Percentiles rank a stretch among this genome's conserved stretches.
phyloP scores from a whole-genome alignment of 306 rosid genomes.

The Begonia loranthoides region DNA sequence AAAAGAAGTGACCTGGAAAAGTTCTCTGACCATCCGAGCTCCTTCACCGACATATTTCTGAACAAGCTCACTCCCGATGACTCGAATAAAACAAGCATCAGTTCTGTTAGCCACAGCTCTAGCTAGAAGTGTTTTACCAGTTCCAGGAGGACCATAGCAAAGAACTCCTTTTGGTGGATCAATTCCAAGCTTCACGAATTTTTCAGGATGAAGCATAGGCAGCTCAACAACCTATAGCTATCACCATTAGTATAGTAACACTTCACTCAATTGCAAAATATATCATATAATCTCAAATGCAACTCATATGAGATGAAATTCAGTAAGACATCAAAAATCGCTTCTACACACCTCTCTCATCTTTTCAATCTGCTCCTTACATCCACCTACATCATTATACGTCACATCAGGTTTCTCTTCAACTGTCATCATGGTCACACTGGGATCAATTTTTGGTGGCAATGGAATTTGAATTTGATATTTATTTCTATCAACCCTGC shows the following conservation, averaged over 20 bases:
- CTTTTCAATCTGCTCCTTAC: constrained; percentile 96
- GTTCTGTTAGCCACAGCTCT: constrained; percentile 99
- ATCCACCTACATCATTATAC: constrained; percentile 97
- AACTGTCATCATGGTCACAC: constrained; percentile 99
- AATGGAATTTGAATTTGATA: constrained; percentile 98
- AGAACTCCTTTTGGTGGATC: constrained; percentile 99
- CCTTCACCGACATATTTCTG: constrained; percentile 99
- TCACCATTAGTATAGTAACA: constrained; percentile 9
- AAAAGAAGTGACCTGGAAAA: constrained; percentile 55
- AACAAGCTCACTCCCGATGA: constrained; percentile 97
- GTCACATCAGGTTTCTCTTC: constrained; percentile 99
- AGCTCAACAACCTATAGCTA: constrained; percentile 81
- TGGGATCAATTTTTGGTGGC: constrained; percentile 98
- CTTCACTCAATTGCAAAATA: background rate
- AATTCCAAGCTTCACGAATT: constrained; percentile 97
- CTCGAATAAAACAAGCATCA: constrained; percentile 97
- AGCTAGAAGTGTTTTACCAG: constrained; percentile 99
- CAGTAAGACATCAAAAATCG: background rate
- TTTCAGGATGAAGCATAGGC: constrained; percentile 99
- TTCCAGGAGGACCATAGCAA: constrained; percentile 98
- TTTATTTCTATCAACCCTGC: constrained; percentile 93
- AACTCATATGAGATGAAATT: background rate
- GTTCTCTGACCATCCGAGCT: constrained; percentile 95
- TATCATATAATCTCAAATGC: background rate
- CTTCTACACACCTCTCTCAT: constrained; percentile 72